Base-by-base conservation (phyloP, 352 stramenopile genomes). In the Phytophthora fragariaefolia region DNA sequence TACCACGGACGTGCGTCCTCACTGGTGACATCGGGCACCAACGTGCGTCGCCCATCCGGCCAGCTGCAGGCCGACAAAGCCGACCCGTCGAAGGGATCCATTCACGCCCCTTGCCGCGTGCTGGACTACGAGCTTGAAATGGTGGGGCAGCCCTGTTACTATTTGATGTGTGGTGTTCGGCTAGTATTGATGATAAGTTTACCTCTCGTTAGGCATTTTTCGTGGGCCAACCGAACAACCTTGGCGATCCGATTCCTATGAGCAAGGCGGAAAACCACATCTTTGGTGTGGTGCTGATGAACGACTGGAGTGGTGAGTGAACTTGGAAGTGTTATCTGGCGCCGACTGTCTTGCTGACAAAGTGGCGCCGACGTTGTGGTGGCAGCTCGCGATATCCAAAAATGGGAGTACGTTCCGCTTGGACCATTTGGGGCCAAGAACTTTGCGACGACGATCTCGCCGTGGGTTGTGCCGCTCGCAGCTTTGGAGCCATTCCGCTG, bases 71-170 rank as follows among this genome's bases (percentile, higher is more conserved):
- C 81, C 2, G 91, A 98, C 73, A 77, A 85, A 26, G 74, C 75
- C 6, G 90, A 99, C 70, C 91, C 93, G 13, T 93, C 73, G n/a
- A 93, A 98, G 75, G 97, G 96, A 24, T 98, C 91, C 56, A 80
- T 85, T 18, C 97, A 97, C 74, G 90, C 83, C 18, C 80, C 96
- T 1, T 98, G 80, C 66, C 83, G 89, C 62, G 70, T 97, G 32
- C 80, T 99, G 43, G 97, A 99, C 80, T 99, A 98, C 85, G 97
- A 99, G 67, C 83, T 99, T 34, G 97, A 99, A 74, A 95, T 99
- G 66, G 80, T 84, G 53, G 20, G 48, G 34, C 13, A 47, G 18
- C 9, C n/a, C n/a, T n/a, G 15, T 9, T 57, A 5, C 9, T 32
- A 22, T 27, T 3, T 10, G 6, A 22, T 38, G n/a, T 30, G 5